Percentiles rank a stretch among this genome's conserved stretches.
Conservation (phyloP, 2,329 filamentous ascomycete genomes). For the Colletotrichum euphorbiae region DNA sequence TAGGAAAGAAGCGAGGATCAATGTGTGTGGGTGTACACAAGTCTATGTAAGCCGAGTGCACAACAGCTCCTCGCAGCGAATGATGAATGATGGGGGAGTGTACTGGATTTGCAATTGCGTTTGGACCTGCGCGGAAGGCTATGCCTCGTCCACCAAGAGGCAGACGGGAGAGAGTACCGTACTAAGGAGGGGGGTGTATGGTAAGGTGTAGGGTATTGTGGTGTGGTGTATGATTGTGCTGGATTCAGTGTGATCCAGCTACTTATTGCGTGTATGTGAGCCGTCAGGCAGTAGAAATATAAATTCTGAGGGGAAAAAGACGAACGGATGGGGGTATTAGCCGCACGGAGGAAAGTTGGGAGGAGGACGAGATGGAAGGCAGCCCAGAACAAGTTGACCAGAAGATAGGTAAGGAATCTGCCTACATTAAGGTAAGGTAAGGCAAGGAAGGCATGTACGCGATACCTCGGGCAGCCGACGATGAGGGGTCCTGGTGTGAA, state of each 20-base stretch:
- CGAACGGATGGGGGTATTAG: neutral
- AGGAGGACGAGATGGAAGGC: neutral
- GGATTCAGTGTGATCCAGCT: too few relatives aligned
- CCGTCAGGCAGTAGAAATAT: too few relatives aligned
- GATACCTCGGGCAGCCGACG: slow-evolving; percentile 18
- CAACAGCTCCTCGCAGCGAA: slow-evolving; percentile 1
- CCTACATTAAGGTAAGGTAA: too few relatives aligned
- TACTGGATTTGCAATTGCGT: slow-evolving; percentile 12
- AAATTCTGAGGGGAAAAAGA: too few relatives aligned
- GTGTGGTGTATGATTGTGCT: too few relatives aligned
- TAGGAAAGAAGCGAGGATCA: neutral
- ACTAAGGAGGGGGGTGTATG: neutral
- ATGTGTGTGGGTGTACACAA: slow-evolving; percentile 13
- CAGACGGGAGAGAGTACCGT: neutral
- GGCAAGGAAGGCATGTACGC: neutral
- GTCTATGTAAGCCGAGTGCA: slow-evolving; percentile 27
- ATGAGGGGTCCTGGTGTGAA: neutral
- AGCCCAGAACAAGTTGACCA: neutral
- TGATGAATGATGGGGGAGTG: neutral
- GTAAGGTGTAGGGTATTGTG: too few relatives aligned
- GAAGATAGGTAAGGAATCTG: too few relatives aligned
- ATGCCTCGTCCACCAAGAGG: slow-evolving; percentile 24
- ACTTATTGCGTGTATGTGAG: too few relatives aligned
- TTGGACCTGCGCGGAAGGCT: slow-evolving; percentile 11
- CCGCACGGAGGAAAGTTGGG: neutral